Evolutionary conservation across 208 protist genomes (phyloP).

Genomic region (Herpetomonas samuelpessoai): DNA sequence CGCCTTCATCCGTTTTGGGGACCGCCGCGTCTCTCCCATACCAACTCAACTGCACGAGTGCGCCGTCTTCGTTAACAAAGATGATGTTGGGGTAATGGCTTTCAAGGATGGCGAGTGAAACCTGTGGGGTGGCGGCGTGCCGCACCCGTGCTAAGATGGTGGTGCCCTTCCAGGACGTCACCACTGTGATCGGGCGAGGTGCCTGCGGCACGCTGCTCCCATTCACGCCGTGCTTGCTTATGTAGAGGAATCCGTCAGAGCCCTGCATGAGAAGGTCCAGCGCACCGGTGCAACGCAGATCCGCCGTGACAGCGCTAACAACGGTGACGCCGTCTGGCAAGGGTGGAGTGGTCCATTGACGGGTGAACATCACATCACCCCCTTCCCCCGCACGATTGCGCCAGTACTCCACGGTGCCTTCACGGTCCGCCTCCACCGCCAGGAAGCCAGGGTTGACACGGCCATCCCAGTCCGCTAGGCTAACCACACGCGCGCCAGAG

Average conservation of each 20-base stretch:
- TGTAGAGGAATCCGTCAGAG: conserved; percentile 34
- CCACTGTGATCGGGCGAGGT: not conserved
- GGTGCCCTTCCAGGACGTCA: not conserved
- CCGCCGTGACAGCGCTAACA: conserved; percentile 46
- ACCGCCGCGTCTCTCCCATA: not conserved
- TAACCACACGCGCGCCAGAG: not conserved
- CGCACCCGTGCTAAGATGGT: not conserved
- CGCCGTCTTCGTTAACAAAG: conserved; percentile 26
- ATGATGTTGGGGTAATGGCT: conserved; percentile 13
- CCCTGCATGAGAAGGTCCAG: conserved; percentile 44
- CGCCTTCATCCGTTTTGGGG: not conserved
- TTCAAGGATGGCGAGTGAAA: conserved; percentile 9
- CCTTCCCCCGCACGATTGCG: not conserved
- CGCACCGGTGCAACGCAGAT: conserved; percentile 31
- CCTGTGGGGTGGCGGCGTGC: conserved; percentile 6
- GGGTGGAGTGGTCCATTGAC: no score
- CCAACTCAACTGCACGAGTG: conserved; percentile 21
- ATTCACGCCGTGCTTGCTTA: conserved; percentile 16
- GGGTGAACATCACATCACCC: no score
- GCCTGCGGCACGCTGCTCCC: not conserved
- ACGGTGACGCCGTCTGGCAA: conserved; percentile 13
- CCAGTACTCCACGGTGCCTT: not conserved
- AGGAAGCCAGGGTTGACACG: conserved; percentile 3
- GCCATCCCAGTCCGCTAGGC: conserved; percentile 4
- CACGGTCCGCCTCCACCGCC: not conserved